Percentiles rank a stretch among this genome's conserved stretches.
Conservation (phyloP, 2,329 filamentous ascomycete species). For the Pseudopithomyces maydicus region DNA sequence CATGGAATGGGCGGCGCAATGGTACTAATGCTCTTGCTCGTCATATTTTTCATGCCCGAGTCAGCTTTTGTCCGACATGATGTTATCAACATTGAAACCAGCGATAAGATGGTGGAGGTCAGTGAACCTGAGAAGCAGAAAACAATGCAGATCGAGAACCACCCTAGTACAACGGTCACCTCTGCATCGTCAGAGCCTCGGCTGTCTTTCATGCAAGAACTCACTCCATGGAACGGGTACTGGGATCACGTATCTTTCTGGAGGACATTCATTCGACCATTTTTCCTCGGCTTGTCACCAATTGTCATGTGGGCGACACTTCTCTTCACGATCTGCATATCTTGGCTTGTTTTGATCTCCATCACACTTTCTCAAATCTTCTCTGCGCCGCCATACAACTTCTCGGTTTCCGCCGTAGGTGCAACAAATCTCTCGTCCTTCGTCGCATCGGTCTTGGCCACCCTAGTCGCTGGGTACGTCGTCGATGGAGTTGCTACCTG, state of each 20-base stretch:
- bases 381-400: slow-evolving; percentile 30
- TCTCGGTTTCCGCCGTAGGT: slow-evolving; percentile 26
- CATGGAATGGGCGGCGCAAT: slow-evolving; percentile 30
- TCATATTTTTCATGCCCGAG: slow-evolving; percentile 33
- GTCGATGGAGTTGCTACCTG: slow-evolving; percentile 28
- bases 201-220: slow-evolving; percentile 13
- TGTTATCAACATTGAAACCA: slow-evolving; percentile 26
- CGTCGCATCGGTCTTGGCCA: slow-evolving; percentile 26
- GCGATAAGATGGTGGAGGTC: slow-evolving; percentile 12
- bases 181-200: slow-evolving; percentile 5
- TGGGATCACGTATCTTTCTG: slow-evolving; percentile 27
- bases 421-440: slow-evolving; percentile 31
- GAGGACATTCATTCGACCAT: slow-evolving; percentile 25
- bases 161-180: neutral
- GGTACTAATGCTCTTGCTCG: slow-evolving; percentile 24
- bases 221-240: slow-evolving; percentile 24
- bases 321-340: slow-evolving; percentile 31
- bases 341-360: slow-evolving; percentile 32
- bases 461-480: slow-evolving; percentile 21
- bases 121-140: slow-evolving; percentile 15
- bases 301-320: slow-evolving; percentile 30
- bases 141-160: slow-evolving; percentile 15
- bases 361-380: slow-evolving; percentile 33
- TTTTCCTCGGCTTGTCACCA: slow-evolving; percentile 21
- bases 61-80: slow-evolving; percentile 18